Conservation (phyloP, 345 rosid genomes). For the Raphanus sativus region DNA sequence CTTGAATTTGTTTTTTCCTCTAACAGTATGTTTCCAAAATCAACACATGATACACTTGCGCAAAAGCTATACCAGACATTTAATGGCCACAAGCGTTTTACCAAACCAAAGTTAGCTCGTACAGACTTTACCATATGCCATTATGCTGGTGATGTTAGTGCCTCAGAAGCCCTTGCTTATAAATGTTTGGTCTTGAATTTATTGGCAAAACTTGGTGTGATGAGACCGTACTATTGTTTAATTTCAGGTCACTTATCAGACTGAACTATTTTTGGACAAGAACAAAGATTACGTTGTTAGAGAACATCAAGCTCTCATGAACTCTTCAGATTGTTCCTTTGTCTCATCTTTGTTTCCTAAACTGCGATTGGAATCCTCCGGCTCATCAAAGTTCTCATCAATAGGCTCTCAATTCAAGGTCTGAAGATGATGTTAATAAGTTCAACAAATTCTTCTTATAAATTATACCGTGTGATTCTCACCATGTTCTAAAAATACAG, state of each 20-base stretch:
- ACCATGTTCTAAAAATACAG: constrained; percentile 49
- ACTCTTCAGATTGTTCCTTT: constrained; percentile 76
- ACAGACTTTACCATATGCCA: constrained; percentile 94
- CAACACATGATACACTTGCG: constrained; percentile 95
- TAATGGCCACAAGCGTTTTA: constrained; percentile 77
- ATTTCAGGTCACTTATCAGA: constrained; percentile 91
- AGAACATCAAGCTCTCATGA: constrained; percentile 85
- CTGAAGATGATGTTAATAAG: constrained; percentile 19
- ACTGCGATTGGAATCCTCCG: constrained; percentile 78
- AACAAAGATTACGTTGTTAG: constrained; percentile 95
- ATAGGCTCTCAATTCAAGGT: constrained; percentile 98
- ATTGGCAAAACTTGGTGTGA: not conserved
- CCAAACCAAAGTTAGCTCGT: constrained; percentile 88
- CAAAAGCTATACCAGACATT: constrained; percentile 94
- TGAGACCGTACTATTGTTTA: constrained; percentile 11
- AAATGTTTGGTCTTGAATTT: constrained; percentile 1
- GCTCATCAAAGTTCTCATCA: constrained; percentile 87
- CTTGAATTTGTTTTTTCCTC: constrained; percentile 33
- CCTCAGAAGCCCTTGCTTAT: constrained; percentile 19
- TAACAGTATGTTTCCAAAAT: constrained; percentile 94
- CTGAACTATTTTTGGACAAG: constrained; percentile 88
- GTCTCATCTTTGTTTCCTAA: constrained; percentile 80
- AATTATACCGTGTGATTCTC: constrained; percentile 17
- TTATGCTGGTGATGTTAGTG: constrained; percentile 95
- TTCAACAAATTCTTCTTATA: constrained; percentile 9